Evolutionary conservation across 495 filamentous ascomycete species (phyloP).

Genomic region (Hyphodiscus hymeniophilus): DNA sequence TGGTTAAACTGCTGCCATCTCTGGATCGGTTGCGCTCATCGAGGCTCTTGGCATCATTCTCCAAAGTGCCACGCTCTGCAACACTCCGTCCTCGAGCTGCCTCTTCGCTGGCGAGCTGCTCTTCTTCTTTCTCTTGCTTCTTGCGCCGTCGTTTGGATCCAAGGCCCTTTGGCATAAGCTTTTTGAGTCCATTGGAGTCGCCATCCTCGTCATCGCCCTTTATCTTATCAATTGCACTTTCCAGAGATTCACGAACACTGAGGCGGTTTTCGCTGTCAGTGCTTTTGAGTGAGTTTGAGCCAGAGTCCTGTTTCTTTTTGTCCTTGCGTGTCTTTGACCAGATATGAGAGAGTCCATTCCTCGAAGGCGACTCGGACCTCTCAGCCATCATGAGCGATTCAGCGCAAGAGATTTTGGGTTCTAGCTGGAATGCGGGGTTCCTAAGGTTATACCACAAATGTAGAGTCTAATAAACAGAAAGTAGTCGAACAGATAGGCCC

Average conservation of each 20-base stretch:
- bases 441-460: not conserved
- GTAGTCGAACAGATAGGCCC: not conserved
- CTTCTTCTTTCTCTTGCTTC: conserved; percentile 26
- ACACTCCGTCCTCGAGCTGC: conserved; percentile 28
- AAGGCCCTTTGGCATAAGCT: conserved; percentile 40
- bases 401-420: not conserved
- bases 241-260: conserved; percentile 21
- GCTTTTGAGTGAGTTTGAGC: conserved; percentile 23
- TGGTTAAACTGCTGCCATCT: conserved; percentile 49
- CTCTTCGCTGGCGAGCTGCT: conserved; percentile 14
- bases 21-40: conserved; percentile 8
- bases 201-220: conserved; percentile 22
- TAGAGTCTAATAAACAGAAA: too few relatives aligned
- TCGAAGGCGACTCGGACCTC: conserved; percentile 10
- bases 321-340: conserved; percentile 26
- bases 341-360: conserved; percentile 25
- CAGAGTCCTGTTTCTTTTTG: conserved; percentile 23
- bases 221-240: conserved; percentile 30
- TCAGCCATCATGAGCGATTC: conserved; percentile 10
- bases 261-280: conserved; percentile 18
- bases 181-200: conserved; percentile 33
- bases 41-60: conserved; percentile 22
- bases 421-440: not conserved
- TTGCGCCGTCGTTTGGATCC: conserved; percentile 35
- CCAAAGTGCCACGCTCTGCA: conserved; percentile 26